Conservation (phyloP, 345 rosid species). For the Lagerstroemia speciosa region DNA sequence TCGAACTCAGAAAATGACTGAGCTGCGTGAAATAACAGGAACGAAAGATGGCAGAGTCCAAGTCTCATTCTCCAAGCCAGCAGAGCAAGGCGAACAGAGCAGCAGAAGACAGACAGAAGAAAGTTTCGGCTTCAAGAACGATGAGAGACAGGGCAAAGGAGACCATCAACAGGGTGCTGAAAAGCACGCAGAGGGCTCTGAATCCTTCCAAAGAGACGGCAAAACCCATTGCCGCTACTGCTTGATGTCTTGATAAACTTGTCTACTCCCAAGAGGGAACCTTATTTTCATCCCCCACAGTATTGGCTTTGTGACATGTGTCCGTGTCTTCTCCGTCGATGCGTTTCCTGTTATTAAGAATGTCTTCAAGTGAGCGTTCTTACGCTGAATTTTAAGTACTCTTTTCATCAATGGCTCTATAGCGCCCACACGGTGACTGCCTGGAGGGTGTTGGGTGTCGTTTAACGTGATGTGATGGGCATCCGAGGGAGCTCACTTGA, state of each 20-base stretch:
- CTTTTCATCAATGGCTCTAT: not conserved
- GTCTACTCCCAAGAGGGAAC: not conserved
- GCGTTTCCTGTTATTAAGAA: not conserved
- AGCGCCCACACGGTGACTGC: not conserved
- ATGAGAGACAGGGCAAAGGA: constrained; percentile 15
- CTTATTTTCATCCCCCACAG: not conserved
- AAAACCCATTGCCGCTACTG: constrained; percentile 11
- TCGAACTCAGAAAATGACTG: not conserved
- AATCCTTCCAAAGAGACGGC: constrained; percentile 13
- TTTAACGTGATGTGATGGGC: too few species aligned
- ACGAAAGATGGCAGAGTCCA: not conserved
- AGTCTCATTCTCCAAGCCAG: constrained; percentile 7
- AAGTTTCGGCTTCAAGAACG: constrained; percentile 8
- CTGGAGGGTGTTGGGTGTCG: not conserved
- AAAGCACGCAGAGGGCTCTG: constrained; percentile 20
- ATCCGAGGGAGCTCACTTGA: too few species aligned
- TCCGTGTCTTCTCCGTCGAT: not conserved
- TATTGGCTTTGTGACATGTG: not conserved
- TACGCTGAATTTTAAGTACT: not conserved
- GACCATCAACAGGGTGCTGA: constrained; percentile 16
- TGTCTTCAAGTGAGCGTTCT: not conserved
- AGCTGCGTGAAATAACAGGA: not conserved
- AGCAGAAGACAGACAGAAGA: constrained; percentile 8
- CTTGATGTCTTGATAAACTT: constrained; percentile 4
- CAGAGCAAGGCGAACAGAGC: constrained; percentile 2